A percentile compares a stretch with the other conserved stretches of the same genome.
These are phyloP conservation scores for Ganoderma leucocontextum DNA, from an alignment of 1,284 basidiomycete species.

Conservation along the genomic window DNA sequence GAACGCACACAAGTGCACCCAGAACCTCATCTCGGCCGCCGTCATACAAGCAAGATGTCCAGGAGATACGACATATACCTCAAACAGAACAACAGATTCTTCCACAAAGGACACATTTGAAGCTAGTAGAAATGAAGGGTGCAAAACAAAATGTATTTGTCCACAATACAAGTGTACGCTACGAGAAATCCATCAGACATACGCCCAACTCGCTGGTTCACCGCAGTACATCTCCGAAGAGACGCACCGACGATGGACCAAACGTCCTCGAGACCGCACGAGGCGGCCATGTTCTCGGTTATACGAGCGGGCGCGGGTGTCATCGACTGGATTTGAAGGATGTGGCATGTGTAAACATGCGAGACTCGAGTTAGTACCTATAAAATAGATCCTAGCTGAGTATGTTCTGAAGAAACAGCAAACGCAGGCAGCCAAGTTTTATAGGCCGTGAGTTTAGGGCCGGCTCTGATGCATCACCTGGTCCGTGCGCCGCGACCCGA, in stretches of 20 bases:
- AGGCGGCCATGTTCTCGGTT: conserved; percentile 54
- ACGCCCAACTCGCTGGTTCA: conserved; percentile 70
- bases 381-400: conserved; percentile 90
- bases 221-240: conserved; percentile 47
- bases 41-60: too few species aligned
- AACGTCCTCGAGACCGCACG: conserved; percentile 30
- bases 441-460: conserved; percentile 47
- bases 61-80: too few species aligned
- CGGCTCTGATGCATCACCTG: conserved; percentile 28
- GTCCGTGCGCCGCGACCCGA: conserved; percentile 25
- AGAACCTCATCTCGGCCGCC: too few species aligned
- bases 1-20: too few species aligned
- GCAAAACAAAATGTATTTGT: not conserved
- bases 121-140: not conserved
- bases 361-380: conserved; percentile 90
- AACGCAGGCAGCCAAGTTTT: conserved; percentile 51
- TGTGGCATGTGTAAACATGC: conserved; percentile 88
- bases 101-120: not conserved
- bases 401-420: conserved; percentile 78
- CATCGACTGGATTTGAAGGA: conserved; percentile 85
- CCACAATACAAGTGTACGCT: not conserved
- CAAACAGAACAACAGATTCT: too few species aligned
- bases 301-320: conserved; percentile 74
- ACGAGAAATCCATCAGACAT: conserved; percentile 76
- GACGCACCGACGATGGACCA: conserved; percentile 42